Conservation (phyloP, 164 flowering plant genomes). For the Magnolia sinica region DNA sequence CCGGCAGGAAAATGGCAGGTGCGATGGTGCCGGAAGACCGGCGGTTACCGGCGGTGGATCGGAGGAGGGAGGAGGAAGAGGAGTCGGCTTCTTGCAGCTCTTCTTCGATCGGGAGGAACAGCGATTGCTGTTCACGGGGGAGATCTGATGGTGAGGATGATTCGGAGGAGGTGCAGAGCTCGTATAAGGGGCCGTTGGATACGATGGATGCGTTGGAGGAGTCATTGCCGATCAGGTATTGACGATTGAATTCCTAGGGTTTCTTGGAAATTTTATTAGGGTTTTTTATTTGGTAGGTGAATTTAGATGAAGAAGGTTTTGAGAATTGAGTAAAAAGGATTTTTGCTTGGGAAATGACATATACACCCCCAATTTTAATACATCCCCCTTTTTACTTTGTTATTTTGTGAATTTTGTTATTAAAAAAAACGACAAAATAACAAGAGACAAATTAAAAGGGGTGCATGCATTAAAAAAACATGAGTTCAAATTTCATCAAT, state of each 20-base stretch:
- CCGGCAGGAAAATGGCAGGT: slow-evolving; percentile 3
- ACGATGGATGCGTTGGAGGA: slow-evolving; percentile 64
- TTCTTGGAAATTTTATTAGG: slow-evolving; percentile 1
- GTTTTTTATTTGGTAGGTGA: too few species aligned
- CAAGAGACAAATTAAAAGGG: too few species aligned
- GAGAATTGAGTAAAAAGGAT: too few species aligned
- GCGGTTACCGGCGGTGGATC: slow-evolving; percentile 3
- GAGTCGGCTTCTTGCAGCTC: slow-evolving; percentile 22
- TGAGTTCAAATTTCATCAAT: too few species aligned
- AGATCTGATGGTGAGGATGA: slow-evolving; percentile 22
- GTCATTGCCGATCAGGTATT: slow-evolving; percentile 61
- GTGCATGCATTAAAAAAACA: too few species aligned
- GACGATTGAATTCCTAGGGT: neutral
- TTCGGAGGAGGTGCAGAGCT: slow-evolving; percentile 61
- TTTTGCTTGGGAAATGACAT: too few species aligned
- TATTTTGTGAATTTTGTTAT: too few species aligned
- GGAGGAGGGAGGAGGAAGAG: neutral
- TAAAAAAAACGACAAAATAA: too few species aligned
- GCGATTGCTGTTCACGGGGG: slow-evolving; percentile 30
- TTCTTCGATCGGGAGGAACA: slow-evolving; percentile 62
- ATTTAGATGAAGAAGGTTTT: neutral
- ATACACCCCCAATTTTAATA: too few species aligned
- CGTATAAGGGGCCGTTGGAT: slow-evolving; percentile 60
- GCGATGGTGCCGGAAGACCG: neutral
- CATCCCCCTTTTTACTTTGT: too few species aligned